phyloP scores from a whole-genome alignment of 345 rosid genomes.

The Populus deltoides region DNA sequence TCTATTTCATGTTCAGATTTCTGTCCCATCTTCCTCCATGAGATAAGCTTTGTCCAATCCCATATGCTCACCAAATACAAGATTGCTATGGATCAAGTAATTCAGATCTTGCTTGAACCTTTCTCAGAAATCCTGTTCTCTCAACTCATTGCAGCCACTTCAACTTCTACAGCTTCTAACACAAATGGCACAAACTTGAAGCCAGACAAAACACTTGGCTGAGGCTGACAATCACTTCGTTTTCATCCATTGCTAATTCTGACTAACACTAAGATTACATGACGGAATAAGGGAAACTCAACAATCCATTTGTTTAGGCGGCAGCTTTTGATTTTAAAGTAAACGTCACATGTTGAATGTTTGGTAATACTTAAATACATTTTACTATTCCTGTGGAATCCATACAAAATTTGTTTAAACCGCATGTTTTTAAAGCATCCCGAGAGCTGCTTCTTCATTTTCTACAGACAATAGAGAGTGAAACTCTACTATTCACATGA shows the following conservation, averaged over 20 bases:
- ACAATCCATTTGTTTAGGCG: not conserved
- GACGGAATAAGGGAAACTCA: not conserved
- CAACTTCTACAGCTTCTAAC: not conserved
- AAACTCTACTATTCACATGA: too few species aligned
- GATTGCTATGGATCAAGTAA: not conserved
- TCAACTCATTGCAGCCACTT: not conserved
- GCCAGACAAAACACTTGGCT: not conserved
- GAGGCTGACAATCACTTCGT: not conserved
- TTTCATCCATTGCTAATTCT: not conserved
- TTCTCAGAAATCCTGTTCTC: not conserved
- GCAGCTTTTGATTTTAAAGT: too few species aligned
- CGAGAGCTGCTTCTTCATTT: fast-evolving
- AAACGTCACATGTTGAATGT: too few species aligned
- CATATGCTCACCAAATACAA: not conserved
- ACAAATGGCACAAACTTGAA: not conserved
- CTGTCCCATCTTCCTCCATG: not conserved
- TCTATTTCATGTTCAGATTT: not conserved
- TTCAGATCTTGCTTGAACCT: not conserved
- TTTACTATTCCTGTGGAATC: too few species aligned
- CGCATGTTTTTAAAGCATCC: fast-evolving
- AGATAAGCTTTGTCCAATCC: not conserved
- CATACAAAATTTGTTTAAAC: too few species aligned
- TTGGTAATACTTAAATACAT: too few species aligned
- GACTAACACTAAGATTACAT: not conserved
- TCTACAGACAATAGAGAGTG: too few species aligned